phyloP scores from a whole-genome alignment of 129 eudicot species.

The Pittosporum tobira region DNA sequence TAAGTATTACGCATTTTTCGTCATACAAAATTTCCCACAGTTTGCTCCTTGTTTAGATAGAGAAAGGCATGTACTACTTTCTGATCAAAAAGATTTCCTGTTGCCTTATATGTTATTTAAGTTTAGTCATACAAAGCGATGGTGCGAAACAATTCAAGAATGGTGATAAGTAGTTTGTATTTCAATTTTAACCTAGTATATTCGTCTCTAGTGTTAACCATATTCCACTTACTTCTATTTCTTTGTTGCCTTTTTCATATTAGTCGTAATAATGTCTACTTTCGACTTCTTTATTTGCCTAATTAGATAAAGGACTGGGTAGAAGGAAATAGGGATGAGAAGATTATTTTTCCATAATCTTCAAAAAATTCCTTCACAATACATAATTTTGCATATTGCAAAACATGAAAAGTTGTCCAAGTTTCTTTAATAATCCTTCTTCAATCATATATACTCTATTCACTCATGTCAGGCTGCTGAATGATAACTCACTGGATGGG shows the following conservation, averaged over 20 bases:
- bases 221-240: too few relatives aligned
- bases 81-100: background rate
- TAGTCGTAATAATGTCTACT: background rate
- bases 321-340: background rate
- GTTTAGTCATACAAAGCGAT: background rate
- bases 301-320: background rate
- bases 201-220: background rate
- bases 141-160: background rate
- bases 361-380: background rate
- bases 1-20: constrained; percentile 33
- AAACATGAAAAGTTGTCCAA: background rate
- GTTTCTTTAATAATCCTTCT: background rate
- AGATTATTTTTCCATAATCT: background rate
- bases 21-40: background rate
- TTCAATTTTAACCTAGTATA: background rate
- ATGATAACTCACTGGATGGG: constrained; percentile 76
- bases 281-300: background rate
- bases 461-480: constrained; percentile 50
- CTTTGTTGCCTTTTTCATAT: background rate
- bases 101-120: background rate
- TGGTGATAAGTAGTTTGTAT: background rate
- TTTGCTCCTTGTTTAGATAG: background rate
- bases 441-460: background rate
- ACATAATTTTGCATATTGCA: background rate
- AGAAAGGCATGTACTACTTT: background rate